A percentile compares a stretch with the other conserved stretches of the same genome.
phyloP scores from a whole-genome alignment of 2,329 filamentous ascomycete species.

The Stemphylium lycopersici region DNA sequence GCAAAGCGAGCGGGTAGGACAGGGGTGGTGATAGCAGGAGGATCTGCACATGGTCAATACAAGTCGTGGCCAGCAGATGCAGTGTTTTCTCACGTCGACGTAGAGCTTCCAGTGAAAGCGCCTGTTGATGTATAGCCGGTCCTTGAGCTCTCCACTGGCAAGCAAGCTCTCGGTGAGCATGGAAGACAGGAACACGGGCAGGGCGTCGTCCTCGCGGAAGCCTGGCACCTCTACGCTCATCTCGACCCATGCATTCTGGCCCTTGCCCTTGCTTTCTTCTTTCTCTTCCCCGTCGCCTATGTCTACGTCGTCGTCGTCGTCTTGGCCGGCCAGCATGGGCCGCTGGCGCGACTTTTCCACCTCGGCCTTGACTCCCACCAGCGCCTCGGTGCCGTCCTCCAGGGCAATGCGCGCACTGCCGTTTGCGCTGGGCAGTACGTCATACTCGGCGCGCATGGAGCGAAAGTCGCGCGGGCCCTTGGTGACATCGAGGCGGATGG shows the following conservation, averaged over 20 bases:
- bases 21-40: slow-evolving; percentile 90
- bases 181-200: slow-evolving; percentile 83
- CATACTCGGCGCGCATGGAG: slow-evolving; percentile 85
- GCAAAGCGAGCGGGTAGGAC: slow-evolving; percentile 89
- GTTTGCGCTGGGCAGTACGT: slow-evolving; percentile 86
- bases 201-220: slow-evolving; percentile 85
- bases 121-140: slow-evolving; percentile 82
- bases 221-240: slow-evolving; percentile 91
- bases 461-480: slow-evolving; percentile 78
- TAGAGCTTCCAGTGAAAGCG: slow-evolving; percentile 97
- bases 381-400: slow-evolving; percentile 91
- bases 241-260: slow-evolving; percentile 79
- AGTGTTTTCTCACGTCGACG: slow-evolving; percentile 72
- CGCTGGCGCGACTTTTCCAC: slow-evolving; percentile 71
- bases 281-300: slow-evolving; percentile 47
- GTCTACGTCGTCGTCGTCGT: slow-evolving; percentile 49
- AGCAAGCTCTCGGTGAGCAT: slow-evolving; percentile 90
- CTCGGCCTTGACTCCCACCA: slow-evolving; percentile 95
- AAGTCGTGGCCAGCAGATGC: not conserved
- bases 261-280: slow-evolving; percentile 43
- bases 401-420: slow-evolving; percentile 94
- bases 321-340: slow-evolving; percentile 27
- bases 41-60: slow-evolving; percentile 62
- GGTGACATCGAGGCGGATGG: slow-evolving; percentile 78
- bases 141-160: slow-evolving; percentile 69